These are phyloP conservation scores for Lasiosphaeriaceae sp. DNA, from an alignment of 495 filamentous ascomycete species.

Conservation along the genomic window DNA sequence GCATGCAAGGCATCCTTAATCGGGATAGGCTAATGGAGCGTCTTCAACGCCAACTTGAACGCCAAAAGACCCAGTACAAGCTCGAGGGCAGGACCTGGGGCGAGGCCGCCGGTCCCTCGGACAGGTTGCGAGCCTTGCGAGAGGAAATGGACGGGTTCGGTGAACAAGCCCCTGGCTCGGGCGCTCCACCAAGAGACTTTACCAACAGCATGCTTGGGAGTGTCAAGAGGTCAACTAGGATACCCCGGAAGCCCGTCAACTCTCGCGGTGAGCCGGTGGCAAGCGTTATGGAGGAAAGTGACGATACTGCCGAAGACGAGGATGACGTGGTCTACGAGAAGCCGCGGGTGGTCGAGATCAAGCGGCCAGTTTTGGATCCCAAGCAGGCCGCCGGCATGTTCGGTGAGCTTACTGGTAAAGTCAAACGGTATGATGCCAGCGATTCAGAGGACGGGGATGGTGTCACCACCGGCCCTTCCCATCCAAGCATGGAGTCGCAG, in stretches of 20 bases:
- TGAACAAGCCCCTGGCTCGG: conserved; percentile 21
- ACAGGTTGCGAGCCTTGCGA: conserved; percentile 84
- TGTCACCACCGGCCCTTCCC: conserved; percentile 71
- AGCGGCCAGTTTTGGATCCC: conserved; percentile 69
- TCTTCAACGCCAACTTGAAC: conserved; percentile 88
- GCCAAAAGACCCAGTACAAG: conserved; percentile 97
- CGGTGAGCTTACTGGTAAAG: conserved; percentile 74
- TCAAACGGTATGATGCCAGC: conserved; percentile 66
- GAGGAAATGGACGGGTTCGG: conserved; percentile 85
- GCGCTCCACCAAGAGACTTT: conserved; percentile 32
- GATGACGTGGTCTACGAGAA: conserved; percentile 59
- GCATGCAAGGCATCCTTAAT: conserved; percentile 90
- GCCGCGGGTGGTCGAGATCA: conserved; percentile 62
- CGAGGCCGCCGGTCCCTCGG: conserved; percentile 76
- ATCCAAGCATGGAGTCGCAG: conserved; percentile 69
- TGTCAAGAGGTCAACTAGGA: conserved; percentile 49
- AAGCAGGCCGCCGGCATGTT: conserved; percentile 71
- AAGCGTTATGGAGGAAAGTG: conserved; percentile 35
- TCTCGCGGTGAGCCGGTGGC: conserved; percentile 36
- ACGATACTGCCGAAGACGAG: conserved; percentile 41
- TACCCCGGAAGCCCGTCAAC: conserved; percentile 50
- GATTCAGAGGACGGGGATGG: conserved; percentile 71
- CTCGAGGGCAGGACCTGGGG: conserved; percentile 94
- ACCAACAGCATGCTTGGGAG: conserved; percentile 62
- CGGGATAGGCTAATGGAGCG: conserved; percentile 87